Evolutionary conservation across 1,284 basidiomycete genomes (phyloP).

Genomic region (Mycosarcoma maydis): DNA sequence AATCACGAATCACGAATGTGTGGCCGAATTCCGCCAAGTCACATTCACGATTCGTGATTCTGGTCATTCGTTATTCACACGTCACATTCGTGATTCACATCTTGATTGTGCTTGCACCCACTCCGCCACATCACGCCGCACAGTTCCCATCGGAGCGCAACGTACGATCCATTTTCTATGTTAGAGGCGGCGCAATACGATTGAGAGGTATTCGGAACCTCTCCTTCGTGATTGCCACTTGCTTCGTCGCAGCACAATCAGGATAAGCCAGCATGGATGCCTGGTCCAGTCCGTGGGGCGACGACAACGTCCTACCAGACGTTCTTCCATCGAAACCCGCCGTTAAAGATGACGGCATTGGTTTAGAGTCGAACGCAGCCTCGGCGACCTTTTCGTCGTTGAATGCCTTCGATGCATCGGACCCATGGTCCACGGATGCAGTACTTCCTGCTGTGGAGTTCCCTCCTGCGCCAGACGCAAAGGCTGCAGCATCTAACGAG

Average conservation of each 20-base stretch:
- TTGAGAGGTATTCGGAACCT: no score
- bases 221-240: background rate
- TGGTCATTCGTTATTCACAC: no score
- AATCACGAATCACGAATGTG: no score
- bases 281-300: slow-evolving; percentile 46
- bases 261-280: slow-evolving; percentile 29
- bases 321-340: background rate
- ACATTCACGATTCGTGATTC: background rate
- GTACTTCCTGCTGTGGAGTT: background rate
- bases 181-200: background rate
- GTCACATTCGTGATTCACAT: no score
- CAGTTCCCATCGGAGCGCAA: background rate
- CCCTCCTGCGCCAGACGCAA: background rate
- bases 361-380: background rate
- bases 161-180: no score
- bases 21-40: background rate
- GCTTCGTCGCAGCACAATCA: no score
- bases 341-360: background rate
- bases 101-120: background rate
- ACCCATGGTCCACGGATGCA: slow-evolving; percentile 28
- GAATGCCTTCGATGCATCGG: slow-evolving; percentile 28
- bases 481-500: background rate
- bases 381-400: slow-evolving; percentile 13
- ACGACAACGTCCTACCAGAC: slow-evolving; percentile 9
- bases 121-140: background rate